Evolutionary conservation across 805 yeast species (phyloP), one percentile per base, ranked within the genome.

Genomic region (Zygoascus bituminiphila): DNA sequence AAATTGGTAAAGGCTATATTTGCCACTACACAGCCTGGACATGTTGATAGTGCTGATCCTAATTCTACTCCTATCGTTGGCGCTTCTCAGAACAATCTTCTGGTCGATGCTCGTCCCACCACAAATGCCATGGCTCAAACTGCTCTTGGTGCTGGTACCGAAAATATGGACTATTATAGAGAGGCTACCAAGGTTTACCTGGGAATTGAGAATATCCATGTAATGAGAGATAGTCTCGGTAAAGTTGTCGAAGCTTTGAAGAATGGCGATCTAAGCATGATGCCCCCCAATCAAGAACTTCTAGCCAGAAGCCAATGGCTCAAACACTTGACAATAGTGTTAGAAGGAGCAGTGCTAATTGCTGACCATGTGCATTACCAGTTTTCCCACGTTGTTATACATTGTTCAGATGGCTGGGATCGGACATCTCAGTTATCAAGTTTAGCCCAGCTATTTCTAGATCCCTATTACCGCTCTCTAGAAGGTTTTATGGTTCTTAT

Each of bases 321-420:
- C 19, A 81, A 78, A 57, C 80, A 87, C 51, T 68, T 87, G 2
- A 71, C 80, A 9, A 72, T 83, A 19, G 72, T 91, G 31, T 64
- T 93, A 44, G 80, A 80, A 43, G 82, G 94, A 0, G 83, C 88
- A 0, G 89, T 85, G 48, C 74, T 84, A 31, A 76, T 93, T 42
- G 79, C 84, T 22, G 83, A 87, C 59, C 84, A 91, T n/a, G 75
- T 93, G 20, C 85, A 86, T 47, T 77, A 82, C 57, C 87, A 88
- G 63, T 79, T 81, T 53, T 84, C 93, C 17, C 94, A 91, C 62
- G 74, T 91, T 3, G 62, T 93, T 8, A 76, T 93, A 5, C 98
- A 93, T 68, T 93, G 98, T 63, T 88, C 97, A 0, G 98, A 93
- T 68, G 98, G 98, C 1, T 93, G 98, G 98, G 98, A 93, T 62